These are phyloP conservation scores for Trichocladium uniseriatum DNA, from an alignment of 495 filamentous ascomycete genomes.

Conservation along the genomic window DNA sequence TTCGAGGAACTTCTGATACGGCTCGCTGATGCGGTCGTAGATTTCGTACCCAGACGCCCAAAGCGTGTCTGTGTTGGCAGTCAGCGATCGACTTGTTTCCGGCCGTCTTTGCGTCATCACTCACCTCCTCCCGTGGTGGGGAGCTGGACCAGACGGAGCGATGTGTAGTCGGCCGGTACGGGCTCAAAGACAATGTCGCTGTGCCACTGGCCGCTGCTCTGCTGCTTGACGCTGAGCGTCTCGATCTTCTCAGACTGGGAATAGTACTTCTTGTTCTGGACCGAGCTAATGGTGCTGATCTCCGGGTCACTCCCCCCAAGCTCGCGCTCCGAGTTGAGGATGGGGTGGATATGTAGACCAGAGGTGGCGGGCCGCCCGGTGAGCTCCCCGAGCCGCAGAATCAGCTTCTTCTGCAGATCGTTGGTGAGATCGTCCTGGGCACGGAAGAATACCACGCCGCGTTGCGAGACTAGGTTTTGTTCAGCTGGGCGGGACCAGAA, in stretches of 20 bases:
- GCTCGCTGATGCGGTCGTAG: constrained; percentile 58
- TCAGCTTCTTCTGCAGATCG: constrained; percentile 50
- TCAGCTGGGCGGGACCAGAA: neutral
- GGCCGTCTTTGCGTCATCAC: constrained; percentile 2
- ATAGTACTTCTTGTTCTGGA: constrained; percentile 49
- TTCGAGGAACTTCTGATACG: constrained; percentile 61
- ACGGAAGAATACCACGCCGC: constrained; percentile 74
- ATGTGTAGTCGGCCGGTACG: constrained; percentile 54
- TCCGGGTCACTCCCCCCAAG: constrained; percentile 54
- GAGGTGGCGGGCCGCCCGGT: constrained; percentile 55
- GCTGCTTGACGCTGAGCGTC: constrained; percentile 25
- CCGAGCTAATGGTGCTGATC: constrained; percentile 60
- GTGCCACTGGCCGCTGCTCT: constrained; percentile 46
- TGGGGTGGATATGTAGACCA: constrained; percentile 60
- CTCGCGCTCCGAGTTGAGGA: constrained; percentile 52
- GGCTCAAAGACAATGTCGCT: constrained; percentile 60
- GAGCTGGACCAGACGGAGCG: constrained; percentile 47
- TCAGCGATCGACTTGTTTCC: neutral
- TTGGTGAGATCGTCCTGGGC: constrained; percentile 49
- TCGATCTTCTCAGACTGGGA: constrained; percentile 12
- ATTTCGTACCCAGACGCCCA: constrained; percentile 68
- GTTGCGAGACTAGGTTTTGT: constrained; percentile 52
- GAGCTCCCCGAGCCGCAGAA: constrained; percentile 51
- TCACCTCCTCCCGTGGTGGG: constrained; percentile 59
- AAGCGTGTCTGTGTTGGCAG: constrained; percentile 32